Conservation (phyloP, 352 stramenopile species). For the Pythium volutum region DNA sequence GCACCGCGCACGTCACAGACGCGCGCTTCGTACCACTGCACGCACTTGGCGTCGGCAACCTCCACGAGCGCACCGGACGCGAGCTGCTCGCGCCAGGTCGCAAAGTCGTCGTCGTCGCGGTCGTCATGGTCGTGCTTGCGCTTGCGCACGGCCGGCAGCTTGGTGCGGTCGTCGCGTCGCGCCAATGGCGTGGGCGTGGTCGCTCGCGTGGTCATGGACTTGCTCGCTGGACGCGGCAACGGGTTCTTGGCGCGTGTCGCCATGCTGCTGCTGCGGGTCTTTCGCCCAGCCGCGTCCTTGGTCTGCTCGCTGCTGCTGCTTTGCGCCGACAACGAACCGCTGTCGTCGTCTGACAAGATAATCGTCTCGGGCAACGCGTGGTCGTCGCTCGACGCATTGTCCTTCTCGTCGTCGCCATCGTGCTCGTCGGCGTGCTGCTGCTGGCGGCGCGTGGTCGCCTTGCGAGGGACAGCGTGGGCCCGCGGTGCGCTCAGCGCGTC, state of each 20-base stretch:
- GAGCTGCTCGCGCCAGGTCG: conserved; percentile 18
- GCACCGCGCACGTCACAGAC: conserved; percentile 52
- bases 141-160: not conserved
- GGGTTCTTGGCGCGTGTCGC: not conserved
- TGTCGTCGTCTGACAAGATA: not conserved
- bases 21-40: conserved; percentile 29
- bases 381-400: conserved; percentile 2
- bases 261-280: not conserved
- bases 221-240: not conserved
- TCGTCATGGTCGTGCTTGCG: not conserved
- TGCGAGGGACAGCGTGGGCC: not conserved
- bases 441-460: not conserved
- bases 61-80: conserved; percentile 20
- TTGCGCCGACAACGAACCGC: not conserved
- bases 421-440: not conserved
- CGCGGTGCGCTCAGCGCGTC: conserved; percentile 41
- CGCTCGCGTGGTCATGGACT: not conserved
- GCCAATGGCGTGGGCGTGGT: not conserved
- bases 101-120: conserved; percentile 2
- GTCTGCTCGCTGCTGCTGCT: not conserved
- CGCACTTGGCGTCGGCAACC: conserved; percentile 13
- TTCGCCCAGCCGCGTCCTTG: not conserved
- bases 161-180: not conserved
- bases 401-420: conserved; percentile 5
- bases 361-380: not conserved